Conservation (phyloP, 2,329 filamentous ascomycete species). For the Tolypocladium amazonense region DNA sequence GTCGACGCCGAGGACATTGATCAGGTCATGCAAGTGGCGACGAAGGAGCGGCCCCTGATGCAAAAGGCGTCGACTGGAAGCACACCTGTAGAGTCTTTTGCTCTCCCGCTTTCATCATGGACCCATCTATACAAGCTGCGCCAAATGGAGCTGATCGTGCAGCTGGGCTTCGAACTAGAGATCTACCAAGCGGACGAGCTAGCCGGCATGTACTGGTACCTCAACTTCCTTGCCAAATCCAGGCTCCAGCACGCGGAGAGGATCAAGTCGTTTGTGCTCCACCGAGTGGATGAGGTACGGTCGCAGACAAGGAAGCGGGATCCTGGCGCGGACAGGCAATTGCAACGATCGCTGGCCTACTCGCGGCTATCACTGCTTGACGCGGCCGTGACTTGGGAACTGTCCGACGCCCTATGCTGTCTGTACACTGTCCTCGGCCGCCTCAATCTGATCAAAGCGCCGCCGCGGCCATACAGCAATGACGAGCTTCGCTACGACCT, state of each 20-base stretch:
- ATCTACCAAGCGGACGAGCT: conserved; percentile 82
- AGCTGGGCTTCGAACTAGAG: conserved; percentile 89
- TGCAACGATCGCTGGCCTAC: conserved; percentile 39
- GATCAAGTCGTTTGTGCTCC: conserved; percentile 55
- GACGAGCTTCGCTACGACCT: conserved; percentile 65
- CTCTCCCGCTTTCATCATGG: conserved; percentile 78
- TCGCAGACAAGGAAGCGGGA: conserved; percentile 4
- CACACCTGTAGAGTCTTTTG: conserved; percentile 43
- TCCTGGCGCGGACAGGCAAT: conserved; percentile 28
- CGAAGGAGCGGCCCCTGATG: conserved; percentile 48
- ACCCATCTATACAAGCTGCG: conserved; percentile 81
- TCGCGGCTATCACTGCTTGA: conserved; percentile 53
- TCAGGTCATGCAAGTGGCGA: conserved; percentile 49
- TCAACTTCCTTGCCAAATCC: conserved; percentile 62
- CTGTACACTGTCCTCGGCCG: conserved; percentile 59
- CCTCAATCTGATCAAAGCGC: conserved; percentile 39
- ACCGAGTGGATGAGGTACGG: conserved; percentile 21
- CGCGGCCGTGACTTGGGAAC: conserved; percentile 49
- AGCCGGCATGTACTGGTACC: conserved; percentile 82
- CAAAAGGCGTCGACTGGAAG: conserved; percentile 24
- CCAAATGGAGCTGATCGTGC: conserved; percentile 76
- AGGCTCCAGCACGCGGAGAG: conserved; percentile 60
- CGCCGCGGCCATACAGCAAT: conserved; percentile 53
- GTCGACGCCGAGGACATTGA: conserved; percentile 72
- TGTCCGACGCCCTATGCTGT: conserved; percentile 43